Percentiles rank a stretch among this genome's conserved stretches.
Evolutionary conservation across 768 basidiomycete genomes (phyloP).

Genomic region (Lentinula lateritia): DNA sequence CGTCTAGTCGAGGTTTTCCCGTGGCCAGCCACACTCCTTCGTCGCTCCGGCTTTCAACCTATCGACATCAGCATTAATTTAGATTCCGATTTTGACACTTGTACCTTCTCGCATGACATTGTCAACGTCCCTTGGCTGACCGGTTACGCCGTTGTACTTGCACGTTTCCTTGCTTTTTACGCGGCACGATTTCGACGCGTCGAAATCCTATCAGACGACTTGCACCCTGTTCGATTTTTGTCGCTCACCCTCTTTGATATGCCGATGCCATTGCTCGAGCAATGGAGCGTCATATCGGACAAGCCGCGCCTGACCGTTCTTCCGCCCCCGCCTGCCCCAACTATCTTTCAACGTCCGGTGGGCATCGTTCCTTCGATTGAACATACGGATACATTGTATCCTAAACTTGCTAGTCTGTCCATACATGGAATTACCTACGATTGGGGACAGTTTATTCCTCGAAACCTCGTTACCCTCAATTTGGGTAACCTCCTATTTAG

Average conservation of each 20-base stretch:
- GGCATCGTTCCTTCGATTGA: background rate
- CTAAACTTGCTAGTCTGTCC: background rate
- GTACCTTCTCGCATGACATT: background rate
- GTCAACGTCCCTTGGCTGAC: background rate
- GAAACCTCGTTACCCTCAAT: background rate
- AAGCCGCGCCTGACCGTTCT: background rate
- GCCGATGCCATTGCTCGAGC: background rate
- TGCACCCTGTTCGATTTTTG: background rate
- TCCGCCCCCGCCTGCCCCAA: background rate
- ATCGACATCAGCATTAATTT: background rate
- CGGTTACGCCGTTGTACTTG: background rate
- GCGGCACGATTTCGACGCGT: background rate
- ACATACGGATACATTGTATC: background rate
- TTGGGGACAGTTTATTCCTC: background rate
- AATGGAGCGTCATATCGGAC: background rate
- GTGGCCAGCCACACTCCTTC: background rate
- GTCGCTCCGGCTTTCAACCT: background rate
- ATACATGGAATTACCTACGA: background rate
- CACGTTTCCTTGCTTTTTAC: background rate
- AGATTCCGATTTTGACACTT: background rate
- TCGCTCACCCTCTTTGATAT: background rate
- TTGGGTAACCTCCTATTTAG: background rate
- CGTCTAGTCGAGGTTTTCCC: background rate
- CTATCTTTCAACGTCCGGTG: background rate
- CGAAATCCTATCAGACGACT: background rate